phyloP scores from a whole-genome alignment of 148 eudicot species.

The Fagopyrum esculentum region DNA sequence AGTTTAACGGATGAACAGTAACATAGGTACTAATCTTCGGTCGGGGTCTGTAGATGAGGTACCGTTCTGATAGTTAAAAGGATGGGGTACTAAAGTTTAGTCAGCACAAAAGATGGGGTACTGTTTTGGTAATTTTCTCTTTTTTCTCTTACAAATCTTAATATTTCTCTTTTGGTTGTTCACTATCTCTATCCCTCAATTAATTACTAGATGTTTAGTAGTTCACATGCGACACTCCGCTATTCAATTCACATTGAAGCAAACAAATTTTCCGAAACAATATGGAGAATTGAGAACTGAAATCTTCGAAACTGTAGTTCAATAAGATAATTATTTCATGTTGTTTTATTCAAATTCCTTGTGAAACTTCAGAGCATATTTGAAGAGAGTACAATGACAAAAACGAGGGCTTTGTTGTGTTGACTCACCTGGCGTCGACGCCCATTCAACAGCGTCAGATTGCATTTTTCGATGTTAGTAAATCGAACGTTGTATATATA shows the following conservation, averaged over 20 bases:
- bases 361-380: constrained; percentile 52
- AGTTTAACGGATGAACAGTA: too few species aligned
- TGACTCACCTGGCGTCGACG: constrained; percentile 17
- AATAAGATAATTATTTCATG: background rate
- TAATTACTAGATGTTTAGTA: background rate
- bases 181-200: background rate
- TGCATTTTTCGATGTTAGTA: too few species aligned
- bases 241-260: constrained; percentile 2
- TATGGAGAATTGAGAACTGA: background rate
- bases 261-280: background rate
- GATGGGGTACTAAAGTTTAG: too few species aligned
- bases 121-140: too few species aligned
- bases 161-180: background rate
- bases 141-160: constrained; percentile 15
- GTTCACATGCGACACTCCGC: background rate
- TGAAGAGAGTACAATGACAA: constrained; percentile 23
- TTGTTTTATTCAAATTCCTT: constrained; percentile 75
- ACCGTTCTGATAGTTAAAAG: too few species aligned
- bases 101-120: too few species aligned
- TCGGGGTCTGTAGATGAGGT: too few species aligned
- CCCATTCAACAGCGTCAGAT: too few species aligned
- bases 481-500: too few species aligned
- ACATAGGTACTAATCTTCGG: too few species aligned
- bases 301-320: background rate
- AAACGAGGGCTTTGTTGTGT: constrained; percentile 48